Evolutionary conservation across 23 red algal species (phyloP).

Genomic region (Cyanidium caldarium): DNA sequence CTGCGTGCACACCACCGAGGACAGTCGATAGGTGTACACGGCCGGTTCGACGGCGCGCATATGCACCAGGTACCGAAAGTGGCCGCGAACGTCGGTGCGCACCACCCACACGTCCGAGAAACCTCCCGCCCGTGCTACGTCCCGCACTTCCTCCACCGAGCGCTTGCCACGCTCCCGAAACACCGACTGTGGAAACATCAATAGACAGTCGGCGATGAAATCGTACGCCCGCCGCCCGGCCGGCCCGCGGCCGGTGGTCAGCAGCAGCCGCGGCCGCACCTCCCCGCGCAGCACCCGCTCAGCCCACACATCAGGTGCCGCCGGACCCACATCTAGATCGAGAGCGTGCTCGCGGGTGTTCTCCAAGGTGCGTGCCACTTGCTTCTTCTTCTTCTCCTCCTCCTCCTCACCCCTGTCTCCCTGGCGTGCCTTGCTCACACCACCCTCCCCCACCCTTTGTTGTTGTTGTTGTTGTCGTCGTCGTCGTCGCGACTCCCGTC

Average conservation of each 20-base stretch:
- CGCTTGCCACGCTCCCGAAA: slow-evolving; percentile 38
- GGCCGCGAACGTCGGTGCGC: slow-evolving; percentile 13
- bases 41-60: slow-evolving; percentile 46
- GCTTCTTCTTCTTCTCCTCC: too few species aligned
- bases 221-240: slow-evolving; percentile 24
- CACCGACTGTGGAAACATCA: slow-evolving; percentile 30
- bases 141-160: slow-evolving; percentile 15
- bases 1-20: slow-evolving; percentile 19
- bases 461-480: too few species aligned
- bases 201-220: slow-evolving; percentile 47
- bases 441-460: too few species aligned
- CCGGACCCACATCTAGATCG: too few species aligned
- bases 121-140: slow-evolving; percentile 1
- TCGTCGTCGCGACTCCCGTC: too few species aligned
- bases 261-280: slow-evolving; percentile 24
- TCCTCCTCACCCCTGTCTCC: too few species aligned
- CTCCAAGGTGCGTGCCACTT: slow-evolving; percentile 33
- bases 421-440: too few species aligned
- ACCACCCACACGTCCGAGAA: slow-evolving; percentile 60
- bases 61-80: slow-evolving; percentile 35
- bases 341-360: slow-evolving; percentile 17
- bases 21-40: slow-evolving; percentile 55
- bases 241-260: slow-evolving; percentile 32
- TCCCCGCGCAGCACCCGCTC: slow-evolving; percentile 34
- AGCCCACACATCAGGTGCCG: too few species aligned